Percentiles rank a stretch among this genome's conserved stretches.
phyloP scores from a whole-genome alignment of 2,329 filamentous ascomycete genomes.

The Escovopsis sp. region DNA sequence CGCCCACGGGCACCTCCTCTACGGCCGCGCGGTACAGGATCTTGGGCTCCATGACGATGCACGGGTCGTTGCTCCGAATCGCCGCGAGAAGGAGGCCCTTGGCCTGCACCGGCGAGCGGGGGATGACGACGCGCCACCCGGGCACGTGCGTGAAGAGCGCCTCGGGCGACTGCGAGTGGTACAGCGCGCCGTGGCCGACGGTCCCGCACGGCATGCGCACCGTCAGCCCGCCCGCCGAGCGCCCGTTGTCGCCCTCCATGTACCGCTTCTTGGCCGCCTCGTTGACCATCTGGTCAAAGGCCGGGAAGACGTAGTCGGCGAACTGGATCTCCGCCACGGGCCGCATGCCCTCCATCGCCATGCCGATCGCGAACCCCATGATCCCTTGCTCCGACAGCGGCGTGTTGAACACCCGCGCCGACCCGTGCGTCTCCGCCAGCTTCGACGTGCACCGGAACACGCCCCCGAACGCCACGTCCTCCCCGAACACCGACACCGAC shows the following conservation, averaged over 20 bases:
- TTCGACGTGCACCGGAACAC: conserved; percentile 94
- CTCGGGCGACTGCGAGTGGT: conserved; percentile 85
- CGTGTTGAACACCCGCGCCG: conserved; percentile 88
- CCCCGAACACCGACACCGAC: conserved; percentile 79
- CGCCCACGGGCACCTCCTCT: conserved; percentile 70
- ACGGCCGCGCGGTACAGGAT: conserved; percentile 82
- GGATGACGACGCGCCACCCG: conserved; percentile 72
- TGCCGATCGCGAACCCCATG: conserved; percentile 81
- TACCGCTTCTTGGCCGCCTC: conserved; percentile 83
- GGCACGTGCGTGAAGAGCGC: conserved; percentile 79
- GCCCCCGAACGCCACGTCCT: conserved; percentile 93
- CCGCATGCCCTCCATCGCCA: conserved; percentile 80
- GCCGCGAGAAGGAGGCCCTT: conserved; percentile 71
- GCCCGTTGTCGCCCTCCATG: conserved; percentile 44
- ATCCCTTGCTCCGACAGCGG: conserved; percentile 90
- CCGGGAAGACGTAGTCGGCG: conserved; percentile 85
- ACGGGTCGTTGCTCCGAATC: conserved; percentile 71
- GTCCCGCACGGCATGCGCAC: conserved; percentile 83
- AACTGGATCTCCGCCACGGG: conserved; percentile 93
- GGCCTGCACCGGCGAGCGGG: conserved; percentile 71
- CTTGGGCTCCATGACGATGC: conserved; percentile 90
- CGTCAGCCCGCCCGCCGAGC: conserved; percentile 62
- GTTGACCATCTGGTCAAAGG: conserved; percentile 88
- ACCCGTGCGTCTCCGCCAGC: conserved; percentile 73
- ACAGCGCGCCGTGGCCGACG: conserved; percentile 75